Base-by-base conservation (phyloP, 2,329 filamentous ascomycete species). In the Fusarium ramigenum region DNA sequence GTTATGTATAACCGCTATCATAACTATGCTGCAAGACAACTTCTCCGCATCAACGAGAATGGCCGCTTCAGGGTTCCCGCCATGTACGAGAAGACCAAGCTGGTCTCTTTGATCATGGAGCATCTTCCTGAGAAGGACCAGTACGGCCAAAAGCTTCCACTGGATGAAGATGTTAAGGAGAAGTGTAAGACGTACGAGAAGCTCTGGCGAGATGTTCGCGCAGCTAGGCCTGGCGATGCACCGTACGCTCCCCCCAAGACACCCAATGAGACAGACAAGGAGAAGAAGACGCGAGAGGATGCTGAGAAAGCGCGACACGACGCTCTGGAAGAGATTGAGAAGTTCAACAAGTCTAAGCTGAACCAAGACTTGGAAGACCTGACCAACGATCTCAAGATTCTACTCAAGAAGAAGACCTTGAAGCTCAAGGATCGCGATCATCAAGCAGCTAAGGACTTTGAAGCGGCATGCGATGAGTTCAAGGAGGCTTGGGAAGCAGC, bases 1-100 rank as follows among this genome's bases (percentile, higher is more conserved):
- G 88, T 93, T 76, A 92, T 93, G 90, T 90, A 93, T 80, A 91
- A 90, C 75, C 86, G 89, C 9, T 96, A 95, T 81, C 94, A 97
- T 82, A 97, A 97, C 81, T 88, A 95, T 70, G 89, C 93, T 1
- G 93, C 92, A 5, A 88, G 90, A 62, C 91, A 95, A 66, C 84
- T 97, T 15, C 91, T 47, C 1, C 79, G 60, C 23, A 84, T 86
- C 68, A 87, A 87, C 49, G 82, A 87, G 72, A 81, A 80, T 34
- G 78, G 79, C 16, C 78, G 81, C 9, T 86, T 84, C 66, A 75
- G 70, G 2, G 63, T 77, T 10, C 75, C 80, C 7, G 53, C 18
- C n/a, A 59, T n/a, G 53, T 63, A 59, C 7, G 43, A 36, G n/a
- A 59, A 59, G 60, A 60, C 60, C 3, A 23, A 60, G 7, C 36